Evolutionary conservation across 2,329 filamentous ascomycete species (phyloP), one percentile per base, ranked within the genome.

Genomic region (Apiospora malaysiana): DNA sequence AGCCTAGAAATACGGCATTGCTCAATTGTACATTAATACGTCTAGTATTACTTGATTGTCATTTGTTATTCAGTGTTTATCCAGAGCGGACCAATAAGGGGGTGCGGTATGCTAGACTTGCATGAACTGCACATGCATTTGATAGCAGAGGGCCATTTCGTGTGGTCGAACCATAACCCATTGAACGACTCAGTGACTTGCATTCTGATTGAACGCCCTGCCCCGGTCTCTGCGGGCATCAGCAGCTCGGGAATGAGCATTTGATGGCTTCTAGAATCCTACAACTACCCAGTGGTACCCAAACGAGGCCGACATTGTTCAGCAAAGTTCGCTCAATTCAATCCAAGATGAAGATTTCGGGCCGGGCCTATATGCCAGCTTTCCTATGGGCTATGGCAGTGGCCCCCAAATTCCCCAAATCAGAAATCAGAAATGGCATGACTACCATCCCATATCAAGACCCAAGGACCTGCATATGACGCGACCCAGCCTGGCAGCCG

Each of bases 311-410:
- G 51, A 21, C 8, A n/a, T 63, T 63, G 32, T 40, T 63, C 56
- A 63, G 56, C 32, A 63, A 32, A 63, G 56, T 63, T 63, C 56
- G 10, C 9, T 8, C 18, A 21, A 40, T n/a, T n/a, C n/a, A n/a
- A n/a, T n/a, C n/a, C n/a, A n/a, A n/a, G 9, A n/a, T 63, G 32
- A n/a, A 40, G 56, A 63, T 40, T 40, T 63, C 56, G 56, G 56
- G 32, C 56, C 56, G 56, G 56, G 56, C 56, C 32, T 63, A 63
- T 63, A 63, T 12, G 37, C 56, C 32, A 32, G 37, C 4, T 32
- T 40, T 63, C 56, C 7, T 40, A 63, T 63, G 56, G 56, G 32
- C 32, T 32, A 6, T 32, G 32, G 32, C n/a, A n/a, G n/a, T n/a
- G n/a, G n/a, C n/a, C 32, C 32, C 32, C 32, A 3, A 32, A 32